Base-by-base conservation (phyloP, 768 basidiomycete species). In the Termitomyces eurrhizus region DNA sequence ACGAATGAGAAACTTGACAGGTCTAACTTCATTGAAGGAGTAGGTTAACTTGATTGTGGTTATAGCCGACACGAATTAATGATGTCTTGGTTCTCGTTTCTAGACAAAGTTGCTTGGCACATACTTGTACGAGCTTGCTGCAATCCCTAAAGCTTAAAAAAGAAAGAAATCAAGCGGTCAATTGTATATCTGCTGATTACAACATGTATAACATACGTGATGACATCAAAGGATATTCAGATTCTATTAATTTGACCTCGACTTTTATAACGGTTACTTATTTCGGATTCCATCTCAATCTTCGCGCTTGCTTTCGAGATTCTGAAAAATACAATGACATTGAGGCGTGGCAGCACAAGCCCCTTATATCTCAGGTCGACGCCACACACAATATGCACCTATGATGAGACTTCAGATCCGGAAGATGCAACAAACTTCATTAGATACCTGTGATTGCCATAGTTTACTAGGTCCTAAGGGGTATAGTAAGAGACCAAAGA, bases 1-100 rank as follows among this genome's bases (percentile, higher is more conserved):
- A 94, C 91, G 12, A 95, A 96, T 72, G 96, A 98, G 81, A 98
- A 98, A 74, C 78, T 98, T 55, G 95, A 98, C 74, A 78, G 78
- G 56, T 86, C 85, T 52, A 98, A 98, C 78, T 97, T 88, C 74
- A 88, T 97, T 62, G 77, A 92, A 73, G 90, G 89, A 68, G 92
- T 89, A 74, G 72, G 86, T 70, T 18, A 50, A 21, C 21, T 21
- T 57, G 16, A 14, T 32, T 46, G 13, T 33, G 57, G n/a, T 55
- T 49, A 29, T 5, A 18, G 1, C 18, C 1, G 18, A 44, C 32
- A 7, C 16, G 6, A 51, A 11, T 12, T 32, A 33, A 29, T 50
- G 37, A 14, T 50, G 2, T 14, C 7, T 63, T 32, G 42, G 24
- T 56, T 41, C 24, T 36, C 7, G 13, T 35, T 26, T 51, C 33